These are phyloP conservation scores for Fraxinus angustifolia DNA, from an alignment of 305 asterid genomes.

Conservation along the genomic window DNA sequence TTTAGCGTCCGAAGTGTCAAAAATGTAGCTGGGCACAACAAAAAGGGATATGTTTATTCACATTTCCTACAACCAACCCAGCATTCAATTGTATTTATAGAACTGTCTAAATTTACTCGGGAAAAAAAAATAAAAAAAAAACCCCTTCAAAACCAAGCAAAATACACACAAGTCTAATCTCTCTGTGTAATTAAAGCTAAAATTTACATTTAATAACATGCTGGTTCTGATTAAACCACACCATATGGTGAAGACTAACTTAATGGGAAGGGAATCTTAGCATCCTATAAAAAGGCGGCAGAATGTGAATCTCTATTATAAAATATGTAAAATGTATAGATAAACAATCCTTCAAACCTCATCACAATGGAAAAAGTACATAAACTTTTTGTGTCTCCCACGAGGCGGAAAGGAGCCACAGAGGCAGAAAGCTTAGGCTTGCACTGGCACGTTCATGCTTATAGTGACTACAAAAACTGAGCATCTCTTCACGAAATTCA, in stretches of 20 bases:
- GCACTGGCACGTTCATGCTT: conserved; percentile 9
- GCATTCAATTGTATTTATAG: background rate
- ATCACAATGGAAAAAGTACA: conserved; percentile 2
- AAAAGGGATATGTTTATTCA: background rate
- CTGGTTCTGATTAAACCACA: background rate
- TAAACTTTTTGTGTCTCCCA: background rate
- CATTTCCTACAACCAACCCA: background rate
- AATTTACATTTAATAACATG: background rate
- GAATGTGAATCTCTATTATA: conserved; percentile 18
- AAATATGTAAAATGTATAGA: conserved; percentile 9
- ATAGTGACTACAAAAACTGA: conserved; percentile 17
- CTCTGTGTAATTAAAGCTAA: background rate
- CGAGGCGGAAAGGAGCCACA: conserved; percentile 30
- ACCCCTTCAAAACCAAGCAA: background rate
- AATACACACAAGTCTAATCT: background rate
- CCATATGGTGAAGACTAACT: conserved; percentile 1
- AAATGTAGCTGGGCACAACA: background rate
- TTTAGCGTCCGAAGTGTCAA: background rate
- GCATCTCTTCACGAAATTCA: conserved; percentile 27
- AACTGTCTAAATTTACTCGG: background rate
- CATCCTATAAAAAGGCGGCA: conserved; percentile 20
- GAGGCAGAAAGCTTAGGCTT: conserved; percentile 45
- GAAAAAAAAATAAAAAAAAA: background rate
- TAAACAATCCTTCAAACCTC: conserved; percentile 4
- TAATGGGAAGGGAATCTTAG: background rate